A percentile compares a stretch with the other conserved stretches of the same genome.
Evolutionary conservation across 345 rosid species (phyloP).

Genomic region (Salix caprea): DNA sequence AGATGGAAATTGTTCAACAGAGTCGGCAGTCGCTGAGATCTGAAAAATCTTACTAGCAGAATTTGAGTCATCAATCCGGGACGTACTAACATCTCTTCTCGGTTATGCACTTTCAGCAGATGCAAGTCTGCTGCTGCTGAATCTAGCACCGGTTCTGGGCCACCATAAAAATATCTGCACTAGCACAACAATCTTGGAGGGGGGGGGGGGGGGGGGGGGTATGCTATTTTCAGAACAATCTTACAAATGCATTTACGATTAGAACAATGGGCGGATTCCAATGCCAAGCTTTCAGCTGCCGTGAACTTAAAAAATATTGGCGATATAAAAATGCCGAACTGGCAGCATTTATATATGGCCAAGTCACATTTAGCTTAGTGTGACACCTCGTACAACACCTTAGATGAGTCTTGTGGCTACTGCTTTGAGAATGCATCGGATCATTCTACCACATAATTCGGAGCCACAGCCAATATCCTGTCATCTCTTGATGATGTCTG

Average conservation of each 20-base stretch:
- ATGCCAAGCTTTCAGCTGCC: neutral
- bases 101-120: neutral
- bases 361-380: neutral
- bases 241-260: neutral
- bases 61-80: neutral
- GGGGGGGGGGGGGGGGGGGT: too few relatives aligned
- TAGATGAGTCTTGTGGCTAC: neutral
- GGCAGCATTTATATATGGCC: neutral
- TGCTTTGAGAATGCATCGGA: neutral
- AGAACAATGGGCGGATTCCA: neutral
- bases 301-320: neutral
- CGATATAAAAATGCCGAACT: neutral
- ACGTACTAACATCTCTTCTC: neutral
- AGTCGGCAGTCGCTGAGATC: neutral
- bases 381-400: neutral
- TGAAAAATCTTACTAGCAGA: neutral
- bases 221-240: neutral
- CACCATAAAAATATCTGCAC: neutral
- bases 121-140: neutral
- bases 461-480: conserved; percentile 84
- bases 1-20: too few relatives aligned
- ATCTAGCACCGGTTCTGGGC: neutral
- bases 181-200: neutral
- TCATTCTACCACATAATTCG: conserved; percentile 77
- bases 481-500: conserved; percentile 51